Evolutionary conservation across 345 rosid genomes (phyloP), one percentile per base, ranked within the genome.

Genomic region (Theobroma cacao): DNA sequence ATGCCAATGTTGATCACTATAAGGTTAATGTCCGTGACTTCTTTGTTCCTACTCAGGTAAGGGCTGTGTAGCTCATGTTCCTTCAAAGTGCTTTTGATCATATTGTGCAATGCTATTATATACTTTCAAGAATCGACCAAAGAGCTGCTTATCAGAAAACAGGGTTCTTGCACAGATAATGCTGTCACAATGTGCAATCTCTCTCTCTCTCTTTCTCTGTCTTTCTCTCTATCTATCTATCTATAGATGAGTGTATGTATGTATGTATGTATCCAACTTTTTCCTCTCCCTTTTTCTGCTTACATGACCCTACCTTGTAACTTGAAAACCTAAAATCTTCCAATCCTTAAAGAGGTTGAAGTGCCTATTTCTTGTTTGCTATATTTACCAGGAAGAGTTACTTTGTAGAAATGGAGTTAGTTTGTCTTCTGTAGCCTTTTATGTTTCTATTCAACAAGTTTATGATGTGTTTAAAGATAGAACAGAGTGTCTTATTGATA

Each of bases 1-100:
- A 81, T 60, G 56, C 76, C 75, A 88, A 81, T 79, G 78, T 58
- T 60, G 83, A 79, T 73, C 70, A 76, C 80, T 80, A 72, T 85
- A 91, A 78, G 81, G 75, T 95, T 67, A 95, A 95, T 88, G 98
- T 94, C 77, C 99, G 99, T 67, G 90, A 93, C 79, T 92, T 92
- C 78, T 88, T 95, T 79, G 80, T 91, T 80, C 98, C 99, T 76
- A 88, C 97, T 74, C 94, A 92, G 98, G 99, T 95, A 88, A 87
- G 66, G 33, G 18, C 60, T 73, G 47, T 73, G 59, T 71, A 72
- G 59, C 59, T 61, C 13, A 5, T 73, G 52, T 38, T 59, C 24
- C 63, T n/a, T 40, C n/a, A 30, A n/a, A 67, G 72, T 24, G 72
- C 72, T 41, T 41, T 8, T 41, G 45, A 41, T 41, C n/a, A 41